Percentiles rank a stretch among this genome's conserved stretches.
These are phyloP conservation scores for Puccinia hordei DNA, from an alignment of 1,284 basidiomycete species.

Conservation along the genomic window DNA sequence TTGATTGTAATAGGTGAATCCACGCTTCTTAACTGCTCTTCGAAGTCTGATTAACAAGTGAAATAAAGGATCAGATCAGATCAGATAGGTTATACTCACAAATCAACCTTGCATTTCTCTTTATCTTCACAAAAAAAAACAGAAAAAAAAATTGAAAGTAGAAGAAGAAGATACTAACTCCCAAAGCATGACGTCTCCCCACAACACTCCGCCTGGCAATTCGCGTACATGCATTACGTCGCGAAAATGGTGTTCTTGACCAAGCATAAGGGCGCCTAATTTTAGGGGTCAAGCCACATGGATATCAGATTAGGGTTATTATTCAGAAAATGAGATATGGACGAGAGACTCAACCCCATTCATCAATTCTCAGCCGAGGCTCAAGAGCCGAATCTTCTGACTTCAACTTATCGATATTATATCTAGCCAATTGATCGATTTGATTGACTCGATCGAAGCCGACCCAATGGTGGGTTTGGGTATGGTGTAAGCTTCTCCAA, in stretches of 20 bases:
- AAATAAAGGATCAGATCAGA: background rate
- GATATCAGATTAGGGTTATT: too few relatives aligned
- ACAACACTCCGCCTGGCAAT: constrained; percentile 29
- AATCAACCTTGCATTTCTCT: too few relatives aligned
- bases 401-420: constrained; percentile 33
- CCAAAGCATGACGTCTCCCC: constrained; percentile 39
- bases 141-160: too few relatives aligned
- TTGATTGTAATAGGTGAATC: background rate
- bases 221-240: constrained; percentile 26
- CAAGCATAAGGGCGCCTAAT: background rate
- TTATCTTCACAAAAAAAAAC: too few relatives aligned
- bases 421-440: constrained; percentile 28
- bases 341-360: constrained; percentile 37
- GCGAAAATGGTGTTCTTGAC: constrained; percentile 40
- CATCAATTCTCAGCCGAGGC: constrained; percentile 32
- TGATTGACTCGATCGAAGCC: constrained; percentile 34
- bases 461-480: constrained; percentile 31
- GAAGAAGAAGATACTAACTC: constrained; percentile 26
- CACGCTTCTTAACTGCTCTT: background rate
- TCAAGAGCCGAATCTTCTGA: background rate
- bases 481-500: constrained; percentile 39
- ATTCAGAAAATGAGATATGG: background rate
- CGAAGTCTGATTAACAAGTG: background rate
- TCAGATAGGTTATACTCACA: too few relatives aligned
- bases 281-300: too few relatives aligned